Evolutionary conservation across 306 rosid genomes (phyloP).

Genomic region (Corylus avellana): DNA sequence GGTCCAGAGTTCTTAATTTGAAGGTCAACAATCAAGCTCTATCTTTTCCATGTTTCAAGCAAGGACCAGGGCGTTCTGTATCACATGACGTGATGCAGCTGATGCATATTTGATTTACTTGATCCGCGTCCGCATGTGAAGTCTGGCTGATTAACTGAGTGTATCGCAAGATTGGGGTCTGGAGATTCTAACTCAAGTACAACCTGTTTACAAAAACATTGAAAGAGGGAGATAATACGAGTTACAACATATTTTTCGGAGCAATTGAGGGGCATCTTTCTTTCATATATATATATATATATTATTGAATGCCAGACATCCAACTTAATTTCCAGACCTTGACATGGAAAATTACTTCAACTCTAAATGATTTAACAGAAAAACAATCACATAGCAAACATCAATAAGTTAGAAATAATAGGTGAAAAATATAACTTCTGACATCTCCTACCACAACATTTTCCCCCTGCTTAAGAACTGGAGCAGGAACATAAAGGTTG

Average conservation of each 20-base stretch:
- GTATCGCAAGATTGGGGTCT: constrained; percentile 49
- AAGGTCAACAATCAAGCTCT: background rate
- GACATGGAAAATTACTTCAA: background rate
- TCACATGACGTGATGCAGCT: background rate
- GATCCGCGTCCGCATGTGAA: constrained; percentile 67
- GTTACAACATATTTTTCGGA: background rate
- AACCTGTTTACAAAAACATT: constrained; percentile 45
- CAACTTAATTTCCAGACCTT: background rate
- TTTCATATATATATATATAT: background rate
- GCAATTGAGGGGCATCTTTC: background rate
- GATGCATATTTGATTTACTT: constrained; percentile 24
- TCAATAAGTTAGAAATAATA: background rate
- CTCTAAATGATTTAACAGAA: background rate
- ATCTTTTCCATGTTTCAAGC: constrained; percentile 1
- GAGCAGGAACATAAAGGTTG: constrained; percentile 90
- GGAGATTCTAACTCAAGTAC: constrained; percentile 81
- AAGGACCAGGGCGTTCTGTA: background rate
- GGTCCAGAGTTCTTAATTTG: background rate
- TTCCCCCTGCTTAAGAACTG: constrained; percentile 64
- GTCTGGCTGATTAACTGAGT: constrained; percentile 60
- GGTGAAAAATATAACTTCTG: constrained; percentile 3
- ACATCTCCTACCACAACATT: constrained; percentile 65
- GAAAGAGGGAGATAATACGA: background rate
- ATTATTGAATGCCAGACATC: too few relatives aligned
- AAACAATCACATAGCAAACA: background rate